A percentile compares a stretch with the other conserved stretches of the same genome.
Conservation (phyloP, 305 asterid species). For the Solanum hybrid region DNA sequence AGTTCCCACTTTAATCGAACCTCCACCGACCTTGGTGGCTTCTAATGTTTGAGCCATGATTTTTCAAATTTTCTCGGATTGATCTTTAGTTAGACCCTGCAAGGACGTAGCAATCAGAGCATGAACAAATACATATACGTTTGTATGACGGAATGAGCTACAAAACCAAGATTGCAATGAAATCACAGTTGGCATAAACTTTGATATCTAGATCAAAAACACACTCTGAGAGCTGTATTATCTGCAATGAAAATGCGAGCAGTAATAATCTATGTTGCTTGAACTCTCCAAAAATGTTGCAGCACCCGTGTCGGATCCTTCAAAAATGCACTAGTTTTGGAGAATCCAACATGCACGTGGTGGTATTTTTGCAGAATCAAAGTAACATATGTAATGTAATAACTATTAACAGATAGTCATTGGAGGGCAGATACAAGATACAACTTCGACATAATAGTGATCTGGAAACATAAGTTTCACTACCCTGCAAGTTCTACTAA, state of each 20-base stretch:
- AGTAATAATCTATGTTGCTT: neutral
- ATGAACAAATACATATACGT: neutral
- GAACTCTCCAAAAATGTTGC: neutral
- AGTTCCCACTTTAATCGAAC: conserved; percentile 71
- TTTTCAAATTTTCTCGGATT: neutral
- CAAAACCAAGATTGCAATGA: neutral
- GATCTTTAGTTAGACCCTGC: neutral
- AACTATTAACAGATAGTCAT: neutral
- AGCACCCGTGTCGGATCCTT: neutral
- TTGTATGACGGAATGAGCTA: neutral
- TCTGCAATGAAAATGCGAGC: neutral
- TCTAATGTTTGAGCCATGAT: conserved; percentile 56
- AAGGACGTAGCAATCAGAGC: neutral
- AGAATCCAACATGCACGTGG: neutral
- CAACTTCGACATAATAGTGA: neutral
- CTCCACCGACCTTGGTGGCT: conserved; percentile 69
- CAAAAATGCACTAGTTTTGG: neutral
- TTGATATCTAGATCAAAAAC: neutral
- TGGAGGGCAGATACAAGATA: neutral
- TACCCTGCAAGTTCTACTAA: neutral
- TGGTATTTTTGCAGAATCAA: neutral
- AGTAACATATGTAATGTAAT: neutral
- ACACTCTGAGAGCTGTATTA: neutral
- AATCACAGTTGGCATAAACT: neutral
- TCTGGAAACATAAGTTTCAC: neutral